A percentile compares a stretch with the other conserved stretches of the same genome.
phyloP scores from a whole-genome alignment of 148 eudicot genomes.

The Camellia granthamiana region DNA sequence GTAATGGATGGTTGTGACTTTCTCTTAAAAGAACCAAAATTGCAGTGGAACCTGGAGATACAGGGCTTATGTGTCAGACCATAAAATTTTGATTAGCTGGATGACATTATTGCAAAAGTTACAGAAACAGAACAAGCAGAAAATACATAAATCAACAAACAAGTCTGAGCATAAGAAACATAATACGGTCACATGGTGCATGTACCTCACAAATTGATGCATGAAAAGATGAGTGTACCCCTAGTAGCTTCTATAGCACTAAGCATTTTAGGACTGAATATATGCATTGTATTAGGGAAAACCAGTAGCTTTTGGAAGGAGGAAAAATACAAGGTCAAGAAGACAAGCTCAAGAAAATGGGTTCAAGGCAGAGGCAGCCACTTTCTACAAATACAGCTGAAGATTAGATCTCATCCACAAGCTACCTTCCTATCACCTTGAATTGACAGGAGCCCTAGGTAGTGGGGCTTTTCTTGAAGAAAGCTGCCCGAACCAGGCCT shows the following conservation, averaged over 20 bases:
- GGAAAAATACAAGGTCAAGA: not conserved
- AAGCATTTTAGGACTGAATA: not conserved
- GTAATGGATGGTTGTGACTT: too few species aligned
- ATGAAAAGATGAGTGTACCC: not conserved
- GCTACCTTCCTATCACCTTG: slow-evolving; percentile 5
- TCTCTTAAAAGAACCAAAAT: too few species aligned
- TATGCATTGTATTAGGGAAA: not conserved
- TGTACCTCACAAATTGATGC: not conserved
- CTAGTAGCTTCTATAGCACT: not conserved
- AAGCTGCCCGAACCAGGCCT: slow-evolving; percentile 9
- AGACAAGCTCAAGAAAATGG: not conserved
- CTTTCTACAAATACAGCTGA: not conserved
- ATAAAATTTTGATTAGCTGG: not conserved
- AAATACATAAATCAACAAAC: not conserved
- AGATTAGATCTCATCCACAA: not conserved
- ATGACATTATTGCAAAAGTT: not conserved
- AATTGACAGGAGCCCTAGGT: not conserved
- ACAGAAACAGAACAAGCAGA: not conserved
- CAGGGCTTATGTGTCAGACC: not conserved
- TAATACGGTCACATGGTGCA: not conserved
- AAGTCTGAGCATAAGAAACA: not conserved
- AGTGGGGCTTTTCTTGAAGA: not conserved
- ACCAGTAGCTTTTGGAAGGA: not conserved
- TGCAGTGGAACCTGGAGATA: not conserved
- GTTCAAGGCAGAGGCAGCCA: not conserved